Conservation (phyloP, 768 basidiomycete genomes). For the Russula sp. region DNA sequence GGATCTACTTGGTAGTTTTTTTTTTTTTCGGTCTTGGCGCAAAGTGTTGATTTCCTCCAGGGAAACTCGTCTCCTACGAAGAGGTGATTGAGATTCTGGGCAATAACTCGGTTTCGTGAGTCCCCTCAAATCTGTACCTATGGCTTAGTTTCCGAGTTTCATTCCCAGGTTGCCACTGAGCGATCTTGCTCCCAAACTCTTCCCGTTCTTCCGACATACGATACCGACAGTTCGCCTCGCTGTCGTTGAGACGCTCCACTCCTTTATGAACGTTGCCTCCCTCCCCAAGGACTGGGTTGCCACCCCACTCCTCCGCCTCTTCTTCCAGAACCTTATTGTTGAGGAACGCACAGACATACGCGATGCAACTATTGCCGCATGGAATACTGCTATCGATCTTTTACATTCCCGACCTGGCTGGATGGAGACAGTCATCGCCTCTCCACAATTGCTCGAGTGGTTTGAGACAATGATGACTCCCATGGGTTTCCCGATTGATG, state of each 20-base stretch:
- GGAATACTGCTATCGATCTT: conserved; percentile 63
- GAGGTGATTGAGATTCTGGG: conserved; percentile 74
- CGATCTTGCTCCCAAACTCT: conserved; percentile 79
- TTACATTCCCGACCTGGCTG: conserved; percentile 41
- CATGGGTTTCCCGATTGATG: conserved; percentile 71
- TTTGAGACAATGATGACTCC: conserved; percentile 87
- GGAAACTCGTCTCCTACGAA: conserved; percentile 74
- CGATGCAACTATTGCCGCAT: conserved; percentile 61
- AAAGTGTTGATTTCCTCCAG: conserved; percentile 34
- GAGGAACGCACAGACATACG: conserved; percentile 89
- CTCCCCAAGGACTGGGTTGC: conserved; percentile 79
- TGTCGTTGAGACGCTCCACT: conserved; percentile 81
- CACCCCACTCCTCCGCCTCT: conserved; percentile 66
- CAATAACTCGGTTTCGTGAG: conserved; percentile 64
- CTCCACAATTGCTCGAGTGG: conserved; percentile 71
- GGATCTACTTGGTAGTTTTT: conserved; percentile 79
- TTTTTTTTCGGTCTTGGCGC: not conserved
- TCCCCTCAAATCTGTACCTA: conserved; percentile 20
- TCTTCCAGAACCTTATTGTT: conserved; percentile 90
- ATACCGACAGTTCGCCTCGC: conserved; percentile 90
- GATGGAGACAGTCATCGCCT: conserved; percentile 49
- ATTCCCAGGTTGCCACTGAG: conserved; percentile 65
- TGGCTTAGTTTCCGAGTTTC: not conserved
- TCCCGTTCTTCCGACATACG: conserved; percentile 96
- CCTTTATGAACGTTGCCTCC: conserved; percentile 74